Conservation (phyloP, 2,329 filamentous ascomycete species). For the Corniculantispora saksenae region DNA sequence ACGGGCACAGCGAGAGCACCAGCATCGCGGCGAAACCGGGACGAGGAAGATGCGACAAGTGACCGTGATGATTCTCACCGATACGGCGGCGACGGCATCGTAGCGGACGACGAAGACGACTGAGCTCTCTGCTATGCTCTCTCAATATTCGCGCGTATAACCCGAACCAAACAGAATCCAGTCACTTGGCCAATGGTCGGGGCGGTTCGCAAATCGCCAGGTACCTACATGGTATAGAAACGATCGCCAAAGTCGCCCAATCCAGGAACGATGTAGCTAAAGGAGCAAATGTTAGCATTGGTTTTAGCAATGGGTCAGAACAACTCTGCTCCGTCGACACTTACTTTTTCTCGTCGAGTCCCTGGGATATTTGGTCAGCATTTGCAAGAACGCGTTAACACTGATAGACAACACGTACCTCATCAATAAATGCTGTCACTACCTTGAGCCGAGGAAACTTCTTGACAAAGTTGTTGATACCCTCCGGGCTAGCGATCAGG, state of each 20-base stretch:
- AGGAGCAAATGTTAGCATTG: constrained; percentile 18
- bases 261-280: constrained; percentile 90
- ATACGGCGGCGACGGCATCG: constrained; percentile 56
- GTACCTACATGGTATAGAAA: constrained; percentile 80
- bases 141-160: neutral
- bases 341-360: constrained; percentile 97
- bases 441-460: constrained; percentile 88
- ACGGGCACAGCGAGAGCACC: constrained; percentile 29
- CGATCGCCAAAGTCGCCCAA: constrained; percentile 94
- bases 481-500: constrained; percentile 94
- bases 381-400: neutral
- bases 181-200: neutral
- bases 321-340: constrained; percentile 33
- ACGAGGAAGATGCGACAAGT: constrained; percentile 32
- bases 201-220: neutral
- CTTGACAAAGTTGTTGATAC: constrained; percentile 83
- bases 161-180: neutral
- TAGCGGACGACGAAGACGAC: constrained; percentile 58
- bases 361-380: constrained; percentile 45
- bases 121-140: constrained; percentile 33
- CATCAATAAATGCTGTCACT: constrained; percentile 93
- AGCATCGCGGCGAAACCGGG: constrained; percentile 23
- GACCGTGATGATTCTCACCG: constrained; percentile 52
- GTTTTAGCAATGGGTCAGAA: neutral
- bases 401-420: constrained; percentile 45